phyloP scores from a whole-genome alignment of 768 basidiomycete genomes.

The Floccularia luteovirens region DNA sequence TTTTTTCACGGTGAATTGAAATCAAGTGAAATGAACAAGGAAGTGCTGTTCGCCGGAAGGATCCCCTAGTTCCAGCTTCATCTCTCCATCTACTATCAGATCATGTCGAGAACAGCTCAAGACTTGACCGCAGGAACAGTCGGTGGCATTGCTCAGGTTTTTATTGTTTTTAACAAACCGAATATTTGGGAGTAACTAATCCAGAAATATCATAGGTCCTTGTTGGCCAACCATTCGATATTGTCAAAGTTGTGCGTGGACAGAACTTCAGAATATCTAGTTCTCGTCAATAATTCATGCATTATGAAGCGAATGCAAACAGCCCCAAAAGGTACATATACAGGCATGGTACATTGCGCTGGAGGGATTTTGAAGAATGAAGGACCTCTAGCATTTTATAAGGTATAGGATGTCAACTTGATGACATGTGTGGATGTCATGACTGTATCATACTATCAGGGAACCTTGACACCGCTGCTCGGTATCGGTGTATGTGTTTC shows the following conservation, averaged over 20 bases:
- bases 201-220: slow-evolving; percentile 47
- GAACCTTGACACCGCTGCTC: slow-evolving; percentile 82
- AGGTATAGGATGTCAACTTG: slow-evolving; percentile 36
- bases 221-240: slow-evolving; percentile 94
- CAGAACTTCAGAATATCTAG: slow-evolving; percentile 1
- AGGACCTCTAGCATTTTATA: slow-evolving; percentile 92
- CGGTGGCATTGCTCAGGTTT: slow-evolving; percentile 85
- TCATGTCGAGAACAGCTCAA: slow-evolving; percentile 66
- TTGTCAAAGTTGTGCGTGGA: slow-evolving; percentile 85
- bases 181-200: slow-evolving; percentile 3
- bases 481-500: slow-evolving; percentile 95
- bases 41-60: not conserved
- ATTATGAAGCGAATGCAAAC: slow-evolving; percentile 83
- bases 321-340: slow-evolving; percentile 81
- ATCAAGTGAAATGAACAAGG: not conserved
- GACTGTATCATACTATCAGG: slow-evolving; percentile 35
- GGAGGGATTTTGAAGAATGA: slow-evolving; percentile 87
- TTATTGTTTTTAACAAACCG: not conserved
- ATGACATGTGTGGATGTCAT: slow-evolving; percentile 2
- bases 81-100: slow-evolving; percentile 4
- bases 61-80: slow-evolving; percentile 2
- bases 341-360: slow-evolving; percentile 83
- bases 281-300: not conserved
- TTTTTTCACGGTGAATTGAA: not conserved
- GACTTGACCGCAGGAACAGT: slow-evolving; percentile 86